Conservation (phyloP, 345 rosid genomes). For the Bretschneidera sinensis region DNA sequence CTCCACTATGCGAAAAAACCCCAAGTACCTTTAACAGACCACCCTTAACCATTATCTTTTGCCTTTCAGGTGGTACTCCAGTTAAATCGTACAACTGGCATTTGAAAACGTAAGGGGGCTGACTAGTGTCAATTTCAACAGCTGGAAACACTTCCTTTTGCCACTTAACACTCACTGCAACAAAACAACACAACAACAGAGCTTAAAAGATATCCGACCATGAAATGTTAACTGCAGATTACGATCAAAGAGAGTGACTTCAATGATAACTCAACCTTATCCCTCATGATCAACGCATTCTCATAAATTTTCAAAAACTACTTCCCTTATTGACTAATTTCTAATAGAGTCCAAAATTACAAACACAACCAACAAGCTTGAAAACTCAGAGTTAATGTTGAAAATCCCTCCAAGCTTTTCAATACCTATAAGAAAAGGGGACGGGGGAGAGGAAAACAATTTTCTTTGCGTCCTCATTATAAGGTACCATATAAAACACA, state of each 20-base stretch:
- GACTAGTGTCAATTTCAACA: slow-evolving; percentile 77
- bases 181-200: slow-evolving; percentile 5
- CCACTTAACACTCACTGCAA: slow-evolving; percentile 90
- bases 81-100: slow-evolving; percentile 82
- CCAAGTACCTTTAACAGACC: slow-evolving; percentile 80
- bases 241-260: no score
- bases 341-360: not conserved
- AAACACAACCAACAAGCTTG: not conserved
- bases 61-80: slow-evolving; percentile 95
- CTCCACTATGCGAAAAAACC: no score
- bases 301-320: no score
- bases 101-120: slow-evolving; percentile 83
- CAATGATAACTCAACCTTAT: no score
- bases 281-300: not conserved
- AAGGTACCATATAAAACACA: no score
- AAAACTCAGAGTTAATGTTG: not conserved
- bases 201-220: not conserved
- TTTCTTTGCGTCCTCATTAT: no score
- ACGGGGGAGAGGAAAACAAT: no score
- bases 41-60: slow-evolving; percentile 98
- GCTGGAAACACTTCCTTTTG: slow-evolving; percentile 75
- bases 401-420: not conserved
- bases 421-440: no score
- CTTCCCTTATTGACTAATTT: no score
- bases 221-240: not conserved